These are phyloP conservation scores for Cunninghamia lanceolata DNA, from an alignment of 75 land plant genomes.

Conservation along the genomic window DNA sequence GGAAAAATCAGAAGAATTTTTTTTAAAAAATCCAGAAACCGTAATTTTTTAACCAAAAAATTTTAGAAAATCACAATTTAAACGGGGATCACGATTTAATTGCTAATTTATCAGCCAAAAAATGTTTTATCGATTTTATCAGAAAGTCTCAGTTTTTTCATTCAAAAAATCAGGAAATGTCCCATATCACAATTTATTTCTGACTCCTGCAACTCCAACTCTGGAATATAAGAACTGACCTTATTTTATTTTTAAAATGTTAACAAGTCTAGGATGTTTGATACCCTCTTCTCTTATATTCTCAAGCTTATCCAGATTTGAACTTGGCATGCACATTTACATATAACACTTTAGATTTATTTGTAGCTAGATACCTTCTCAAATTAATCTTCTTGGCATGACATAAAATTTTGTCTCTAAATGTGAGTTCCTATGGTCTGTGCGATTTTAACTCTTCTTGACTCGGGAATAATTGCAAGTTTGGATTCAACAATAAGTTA, in stretches of 20 bases:
- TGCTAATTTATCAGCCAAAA: too few relatives aligned
- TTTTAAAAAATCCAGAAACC: too few relatives aligned
- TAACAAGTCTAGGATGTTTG: neutral
- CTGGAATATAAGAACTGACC: neutral
- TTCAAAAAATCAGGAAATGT: too few relatives aligned
- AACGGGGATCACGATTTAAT: too few relatives aligned
- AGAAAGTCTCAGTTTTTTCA: too few relatives aligned
- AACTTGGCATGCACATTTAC: neutral
- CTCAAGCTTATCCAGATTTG: neutral
- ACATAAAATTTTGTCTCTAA: neutral
- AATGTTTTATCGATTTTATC: too few relatives aligned
- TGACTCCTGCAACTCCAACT: too few relatives aligned
- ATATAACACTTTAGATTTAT: neutral
- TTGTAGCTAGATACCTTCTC: neutral
- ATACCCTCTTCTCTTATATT: neutral
- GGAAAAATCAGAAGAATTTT: too few relatives aligned
- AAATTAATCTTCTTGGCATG: neutral
- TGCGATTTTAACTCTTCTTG: neutral
- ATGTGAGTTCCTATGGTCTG: neutral
- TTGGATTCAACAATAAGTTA: neutral
- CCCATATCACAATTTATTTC: too few relatives aligned
- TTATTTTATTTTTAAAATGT: neutral
- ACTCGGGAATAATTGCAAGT: too few relatives aligned
- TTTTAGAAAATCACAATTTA: too few relatives aligned
- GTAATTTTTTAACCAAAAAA: too few relatives aligned